Base-by-base conservation (phyloP, 768 basidiomycete genomes). In the Epithele typhae region DNA sequence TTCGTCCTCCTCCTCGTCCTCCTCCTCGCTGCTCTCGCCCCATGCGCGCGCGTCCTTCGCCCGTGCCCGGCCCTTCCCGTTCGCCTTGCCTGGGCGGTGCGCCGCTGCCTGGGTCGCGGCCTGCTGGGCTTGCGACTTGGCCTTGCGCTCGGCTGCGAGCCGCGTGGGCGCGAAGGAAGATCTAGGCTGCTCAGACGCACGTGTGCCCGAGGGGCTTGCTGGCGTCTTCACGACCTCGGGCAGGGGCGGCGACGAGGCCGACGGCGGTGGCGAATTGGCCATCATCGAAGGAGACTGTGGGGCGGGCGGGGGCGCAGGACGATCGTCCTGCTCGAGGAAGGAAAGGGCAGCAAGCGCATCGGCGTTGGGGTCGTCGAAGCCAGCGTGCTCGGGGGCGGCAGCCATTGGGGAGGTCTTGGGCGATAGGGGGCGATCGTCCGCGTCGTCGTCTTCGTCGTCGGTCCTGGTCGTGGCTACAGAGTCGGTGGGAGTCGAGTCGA, bases 151-250 rank as follows among this genome's bases (percentile, higher is more conserved):
- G 18, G 81, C 80, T 32, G 92, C 92, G 53, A 84, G 81, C 58
- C 79, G 87, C 15, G 87, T 89, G 2, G 84, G 84, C 0, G 92
- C 88, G 61, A 97, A 97, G 3, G 94, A 92, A 0, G 92, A 94
- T 43, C 81, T 82, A 44, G 79, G 77, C 1, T 66, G 43, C 34
- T 52, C 51, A 17, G 57, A 56, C 19, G 48, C 45, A 19, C 63
- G 54, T 15, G 56, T 44, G 15, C 8, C 6, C 19, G 63, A 64
- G 3, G 60, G 64, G 27, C 53, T 50, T 27, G 54, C 52, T 32
- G 54, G 52, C 1, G 65, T 60, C 42, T 60, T 57, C 15, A 53
- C 46, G 39, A 58, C 47, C 30, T 58, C 52, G 1, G 59, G 59
- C 25, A 59, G 54, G 10, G 62, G 49, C 9, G 64, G 62, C 39